phyloP scores from a whole-genome alignment of 164 flowering plant species.

The Sedum album region DNA sequence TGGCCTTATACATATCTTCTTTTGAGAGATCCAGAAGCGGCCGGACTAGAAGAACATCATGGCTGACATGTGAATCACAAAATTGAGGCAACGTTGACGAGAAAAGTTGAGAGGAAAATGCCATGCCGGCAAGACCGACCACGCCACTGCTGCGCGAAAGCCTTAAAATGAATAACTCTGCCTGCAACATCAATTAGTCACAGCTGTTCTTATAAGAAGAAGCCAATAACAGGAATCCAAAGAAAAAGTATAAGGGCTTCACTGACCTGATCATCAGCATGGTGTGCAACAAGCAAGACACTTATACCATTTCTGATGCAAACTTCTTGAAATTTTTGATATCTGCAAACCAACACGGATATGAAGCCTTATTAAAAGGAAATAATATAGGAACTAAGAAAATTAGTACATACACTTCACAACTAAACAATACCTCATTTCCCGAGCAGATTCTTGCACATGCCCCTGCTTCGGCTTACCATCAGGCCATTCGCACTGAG shows the following conservation, averaged over 20 bases:
- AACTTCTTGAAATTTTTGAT: conserved; percentile 54
- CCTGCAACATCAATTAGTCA: conserved; percentile 41
- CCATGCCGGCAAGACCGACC: conserved; percentile 92
- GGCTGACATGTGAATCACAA: conserved; percentile 22
- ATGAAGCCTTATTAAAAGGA: background rate
- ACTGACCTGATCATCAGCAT: conserved; percentile 91
- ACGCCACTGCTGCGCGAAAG: conserved; percentile 86
- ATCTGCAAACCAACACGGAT: conserved; percentile 33
- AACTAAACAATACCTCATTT: conserved; percentile 51
- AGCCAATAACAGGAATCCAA: background rate
- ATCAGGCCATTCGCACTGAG: conserved; percentile 54
- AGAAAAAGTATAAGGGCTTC: background rate
- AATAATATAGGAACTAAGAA: background rate
- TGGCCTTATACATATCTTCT: conserved; percentile 70
- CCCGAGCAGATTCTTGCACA: conserved; percentile 87
- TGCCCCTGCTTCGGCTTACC: conserved; percentile 82
- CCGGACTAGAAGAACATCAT: conserved; percentile 57
- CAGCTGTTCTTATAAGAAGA: conserved; percentile 8
- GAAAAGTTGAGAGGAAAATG: conserved; percentile 67
- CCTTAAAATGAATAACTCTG: conserved; percentile 78
- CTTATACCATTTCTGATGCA: conserved; percentile 50
- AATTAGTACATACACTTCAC: background rate
- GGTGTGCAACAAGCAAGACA: conserved; percentile 79
- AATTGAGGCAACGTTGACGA: conserved; percentile 19
- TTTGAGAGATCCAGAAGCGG: conserved; percentile 76